These are phyloP conservation scores for Ustanciosporium gigantosporum DNA, from an alignment of 1,284 basidiomycete species.

Conservation along the genomic window DNA sequence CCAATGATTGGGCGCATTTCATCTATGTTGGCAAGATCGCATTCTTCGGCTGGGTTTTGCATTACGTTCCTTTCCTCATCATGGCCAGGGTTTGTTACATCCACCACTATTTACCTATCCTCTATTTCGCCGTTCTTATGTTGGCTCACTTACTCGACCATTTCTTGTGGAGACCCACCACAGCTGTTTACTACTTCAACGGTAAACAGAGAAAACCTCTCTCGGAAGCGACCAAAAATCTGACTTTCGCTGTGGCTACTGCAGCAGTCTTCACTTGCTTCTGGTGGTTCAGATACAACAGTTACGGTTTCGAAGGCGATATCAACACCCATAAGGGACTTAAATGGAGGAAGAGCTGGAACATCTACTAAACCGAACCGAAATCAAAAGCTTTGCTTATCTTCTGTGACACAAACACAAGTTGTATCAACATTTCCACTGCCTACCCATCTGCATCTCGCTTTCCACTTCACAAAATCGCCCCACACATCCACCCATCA, in stretches of 20 bases:
- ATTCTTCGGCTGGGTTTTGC: conserved; percentile 87
- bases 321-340: conserved; percentile 64
- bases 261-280: conserved; percentile 74
- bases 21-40: conserved; percentile 89
- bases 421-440: too few relatives aligned
- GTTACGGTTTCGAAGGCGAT: conserved; percentile 85
- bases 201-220: conserved; percentile 56
- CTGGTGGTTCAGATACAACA: conserved; percentile 89
- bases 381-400: too few relatives aligned
- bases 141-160: conserved; percentile 87
- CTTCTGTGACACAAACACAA: too few relatives aligned
- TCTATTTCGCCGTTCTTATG: conserved; percentile 95
- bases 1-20: conserved; percentile 89
- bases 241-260: conserved; percentile 71
- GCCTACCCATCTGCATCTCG: too few relatives aligned
- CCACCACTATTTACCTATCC: conserved; percentile 81
- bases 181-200: conserved; percentile 50
- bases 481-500: too few relatives aligned
- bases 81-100: conserved; percentile 73
- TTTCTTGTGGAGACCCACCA: conserved; percentile 66
- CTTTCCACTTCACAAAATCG: too few relatives aligned
- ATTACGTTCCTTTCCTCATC: conserved; percentile 83
- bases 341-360: conserved; percentile 59
- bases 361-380: conserved; percentile 51
- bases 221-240: conserved; percentile 70